Evolutionary conservation across 495 filamentous ascomycete genomes (phyloP).

Genomic region (Penicillium daleae): DNA sequence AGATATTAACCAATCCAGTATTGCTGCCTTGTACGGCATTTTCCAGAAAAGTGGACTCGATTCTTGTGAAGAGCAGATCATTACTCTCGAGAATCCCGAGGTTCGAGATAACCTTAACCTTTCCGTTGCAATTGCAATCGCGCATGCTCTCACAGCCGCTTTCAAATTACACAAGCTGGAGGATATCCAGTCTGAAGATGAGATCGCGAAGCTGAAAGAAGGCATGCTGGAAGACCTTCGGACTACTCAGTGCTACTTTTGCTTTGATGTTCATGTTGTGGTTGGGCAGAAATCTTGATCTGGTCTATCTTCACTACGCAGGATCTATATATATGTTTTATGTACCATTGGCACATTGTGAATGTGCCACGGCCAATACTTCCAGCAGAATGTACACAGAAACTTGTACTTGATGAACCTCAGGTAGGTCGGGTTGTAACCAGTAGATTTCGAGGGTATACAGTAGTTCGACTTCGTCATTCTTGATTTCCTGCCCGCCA

Average conservation of each 20-base stretch:
- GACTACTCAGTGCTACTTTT: not conserved
- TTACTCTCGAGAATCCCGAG: constrained; percentile 2
- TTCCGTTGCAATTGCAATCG: not conserved
- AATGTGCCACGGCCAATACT: not conserved
- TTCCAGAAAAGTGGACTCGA: constrained; percentile 10
- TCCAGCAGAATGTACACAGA: not conserved
- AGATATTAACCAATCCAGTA: not conserved
- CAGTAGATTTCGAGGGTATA: too few relatives aligned
- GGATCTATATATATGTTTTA: not conserved
- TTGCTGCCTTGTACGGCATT: not conserved
- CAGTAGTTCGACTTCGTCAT: too few relatives aligned
- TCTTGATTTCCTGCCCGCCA: too few relatives aligned
- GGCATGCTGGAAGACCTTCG: not conserved
- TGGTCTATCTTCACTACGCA: not conserved
- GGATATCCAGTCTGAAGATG: not conserved
- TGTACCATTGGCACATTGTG: not conserved
- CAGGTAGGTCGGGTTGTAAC: too few relatives aligned
- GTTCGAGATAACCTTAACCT: constrained; percentile 2
- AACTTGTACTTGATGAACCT: too few relatives aligned
- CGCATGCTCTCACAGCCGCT: not conserved
- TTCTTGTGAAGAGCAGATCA: constrained; percentile 9
- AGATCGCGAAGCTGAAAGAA: not conserved
- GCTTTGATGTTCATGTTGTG: constrained; percentile 6
- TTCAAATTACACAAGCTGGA: not conserved
- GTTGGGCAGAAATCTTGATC: not conserved